Evolutionary conservation across 2,329 filamentous ascomycete species (phyloP).

Genomic region (Stemphylium beticola): DNA sequence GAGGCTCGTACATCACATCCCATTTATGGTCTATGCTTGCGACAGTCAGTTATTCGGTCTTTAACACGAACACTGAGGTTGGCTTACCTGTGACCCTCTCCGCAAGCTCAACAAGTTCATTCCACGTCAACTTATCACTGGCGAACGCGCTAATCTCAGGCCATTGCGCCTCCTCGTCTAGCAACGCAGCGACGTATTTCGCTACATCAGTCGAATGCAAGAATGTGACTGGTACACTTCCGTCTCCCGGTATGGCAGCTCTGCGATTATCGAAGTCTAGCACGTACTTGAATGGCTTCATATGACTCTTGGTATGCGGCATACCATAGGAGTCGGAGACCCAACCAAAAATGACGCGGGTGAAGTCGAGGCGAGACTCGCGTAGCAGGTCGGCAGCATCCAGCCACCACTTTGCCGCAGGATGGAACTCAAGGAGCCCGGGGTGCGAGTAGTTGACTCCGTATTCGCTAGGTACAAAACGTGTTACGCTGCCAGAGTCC

Average conservation of each 20-base stretch:
- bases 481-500: constrained; percentile 13
- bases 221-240: constrained; percentile 13
- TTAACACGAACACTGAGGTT: too few species aligned
- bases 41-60: too few species aligned
- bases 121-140: constrained; percentile 54
- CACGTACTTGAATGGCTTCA: constrained; percentile 22
- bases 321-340: constrained; percentile 40
- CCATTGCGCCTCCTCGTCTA: constrained; percentile 34
- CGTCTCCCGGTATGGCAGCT: constrained; percentile 25
- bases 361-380: too few species aligned
- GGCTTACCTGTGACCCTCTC: constrained; percentile 49
- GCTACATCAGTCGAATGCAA: constrained; percentile 24
- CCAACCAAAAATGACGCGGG: too few species aligned
- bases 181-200: constrained; percentile 17
- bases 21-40: too few species aligned
- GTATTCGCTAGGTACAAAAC: constrained; percentile 26
- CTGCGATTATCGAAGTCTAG: constrained; percentile 23
- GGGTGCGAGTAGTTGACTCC: constrained; percentile 11
- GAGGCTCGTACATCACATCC: too few species aligned
- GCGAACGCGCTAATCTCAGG: constrained; percentile 43
- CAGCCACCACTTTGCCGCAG: too few species aligned
- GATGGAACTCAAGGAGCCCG: too few species aligned
- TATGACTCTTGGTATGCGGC: constrained; percentile 29
- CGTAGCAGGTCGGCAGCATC: too few species aligned
- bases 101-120: constrained; percentile 53